Evolutionary conservation across 23 red algal genomes (phyloP), one percentile per base, ranked within the genome.

Genomic region (Cyanidium caldarium): DNA sequence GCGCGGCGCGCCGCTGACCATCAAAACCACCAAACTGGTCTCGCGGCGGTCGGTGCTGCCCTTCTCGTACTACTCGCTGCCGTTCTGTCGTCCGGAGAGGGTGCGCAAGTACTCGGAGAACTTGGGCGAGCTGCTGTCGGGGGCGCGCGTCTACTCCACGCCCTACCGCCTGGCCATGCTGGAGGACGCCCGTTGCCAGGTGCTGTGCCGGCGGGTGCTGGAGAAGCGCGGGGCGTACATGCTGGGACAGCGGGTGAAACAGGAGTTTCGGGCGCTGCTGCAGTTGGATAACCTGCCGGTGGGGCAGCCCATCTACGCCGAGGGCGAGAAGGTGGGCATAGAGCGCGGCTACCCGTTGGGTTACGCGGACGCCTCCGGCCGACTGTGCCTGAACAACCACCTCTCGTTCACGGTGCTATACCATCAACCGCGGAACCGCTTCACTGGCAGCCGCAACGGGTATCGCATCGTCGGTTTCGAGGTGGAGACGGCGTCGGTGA

Each of bases 401-500:
- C 65, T 98, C 7, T 34, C 35, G 44, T 68, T 98, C 40, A 86
- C 42, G 19, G 77, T 98, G 42, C 67, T 82, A 19, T 88, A 83
- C 67, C 84, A 88, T 65, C 39, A 77, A 16, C 92, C 92, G 2
- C 65, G 66, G 0, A 72, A 80, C 37, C 39, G 69, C 34, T 66
- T 80, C 35, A 66, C 68, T 2, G 66, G 39, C 1, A 66, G 57
- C 0, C 46, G 33, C 26, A 57, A 78, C 19, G 81, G 67, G 40
- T 86, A 80, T 76, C 77, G 89, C 34, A 77, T 98, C 21, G 92
- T 98, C 34, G 92, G 92, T 1, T 98, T 98, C 66, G 84, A 88
- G 70, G 92, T 86, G 13, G 56, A 84, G 66, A 68, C 92, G 0
- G 29, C 36, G n/a, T 81, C 73, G 25, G 67, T 98, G 28, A 39